Percentiles rank a stretch among this genome's conserved stretches.
phyloP scores from a whole-genome alignment of 2,329 filamentous ascomycete species.

The Pseudophaeomoniella oleicola region DNA sequence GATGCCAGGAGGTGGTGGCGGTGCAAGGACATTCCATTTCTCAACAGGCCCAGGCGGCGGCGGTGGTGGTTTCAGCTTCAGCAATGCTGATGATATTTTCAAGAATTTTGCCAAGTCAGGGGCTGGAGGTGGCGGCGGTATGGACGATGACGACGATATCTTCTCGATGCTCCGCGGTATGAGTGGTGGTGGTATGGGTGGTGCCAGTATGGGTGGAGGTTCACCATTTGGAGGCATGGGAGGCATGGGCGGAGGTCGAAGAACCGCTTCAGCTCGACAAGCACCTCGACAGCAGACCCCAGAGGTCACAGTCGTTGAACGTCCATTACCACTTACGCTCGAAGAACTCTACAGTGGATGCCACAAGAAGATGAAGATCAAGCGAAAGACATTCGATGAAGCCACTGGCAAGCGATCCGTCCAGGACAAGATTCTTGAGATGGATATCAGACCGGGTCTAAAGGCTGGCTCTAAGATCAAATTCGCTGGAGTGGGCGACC shows the following conservation, averaged over 20 bases:
- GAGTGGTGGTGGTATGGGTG: constrained; percentile 23
- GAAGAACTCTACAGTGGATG: constrained; percentile 80
- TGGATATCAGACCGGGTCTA: constrained; percentile 87
- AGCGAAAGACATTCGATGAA: constrained; percentile 83
- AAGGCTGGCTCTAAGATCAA: constrained; percentile 98
- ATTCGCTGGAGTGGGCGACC: constrained; percentile 93
- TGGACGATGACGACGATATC: constrained; percentile 44
- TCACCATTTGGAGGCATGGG: constrained; percentile 6
- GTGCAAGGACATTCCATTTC: constrained; percentile 31
- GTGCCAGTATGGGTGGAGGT: constrained; percentile 16
- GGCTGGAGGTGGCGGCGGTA: constrained; percentile 34
- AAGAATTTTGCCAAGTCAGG: constrained; percentile 59
- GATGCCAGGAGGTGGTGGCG: constrained; percentile 36
- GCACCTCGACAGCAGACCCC: constrained; percentile 39
- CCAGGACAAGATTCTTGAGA: constrained; percentile 81
- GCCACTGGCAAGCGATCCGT: constrained; percentile 67
- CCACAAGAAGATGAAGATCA: constrained; percentile 97
- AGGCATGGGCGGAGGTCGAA: constrained; percentile 22
- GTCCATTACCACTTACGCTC: constrained; percentile 62
- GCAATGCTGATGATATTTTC: constrained; percentile 72
- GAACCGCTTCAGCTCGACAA: constrained; percentile 14
- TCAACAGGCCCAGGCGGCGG: constrained; percentile 39
- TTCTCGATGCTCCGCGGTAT: constrained; percentile 32
- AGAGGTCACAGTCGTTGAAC: constrained; percentile 83
- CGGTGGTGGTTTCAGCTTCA: constrained; percentile 62